These are phyloP conservation scores for Hysterangium stoloniferum DNA, from an alignment of 768 basidiomycete species.

Conservation along the genomic window DNA sequence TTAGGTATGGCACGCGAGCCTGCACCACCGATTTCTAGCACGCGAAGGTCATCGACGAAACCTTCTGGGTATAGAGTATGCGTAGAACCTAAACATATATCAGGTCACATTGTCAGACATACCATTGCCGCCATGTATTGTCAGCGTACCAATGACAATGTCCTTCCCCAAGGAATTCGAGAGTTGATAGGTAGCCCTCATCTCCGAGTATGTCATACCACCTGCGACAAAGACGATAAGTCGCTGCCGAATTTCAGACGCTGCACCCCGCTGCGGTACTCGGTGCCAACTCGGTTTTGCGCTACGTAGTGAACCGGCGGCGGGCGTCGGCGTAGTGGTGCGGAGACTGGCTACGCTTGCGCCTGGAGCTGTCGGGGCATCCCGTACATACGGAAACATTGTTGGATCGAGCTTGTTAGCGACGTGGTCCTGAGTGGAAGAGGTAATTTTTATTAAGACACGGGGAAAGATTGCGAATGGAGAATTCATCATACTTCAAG, in stretches of 20 bases:
- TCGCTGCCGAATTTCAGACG: conserved; percentile 54
- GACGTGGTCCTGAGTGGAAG: conserved; percentile 84
- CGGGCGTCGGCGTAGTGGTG: conserved; percentile 32
- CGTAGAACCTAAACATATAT: conserved; percentile 70
- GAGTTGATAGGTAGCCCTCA: conserved; percentile 79
- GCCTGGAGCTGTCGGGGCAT: conserved; percentile 51
- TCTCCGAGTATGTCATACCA: conserved; percentile 94
- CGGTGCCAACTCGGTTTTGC: conserved; percentile 88
- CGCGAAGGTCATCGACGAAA: conserved; percentile 82
- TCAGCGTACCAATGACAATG: conserved; percentile 72
- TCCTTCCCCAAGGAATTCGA: conserved; percentile 75
- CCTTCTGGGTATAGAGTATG: conserved; percentile 76
- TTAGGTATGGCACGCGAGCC: conserved; percentile 70
- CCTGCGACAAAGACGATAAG: conserved; percentile 88
- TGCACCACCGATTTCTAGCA: conserved; percentile 79
- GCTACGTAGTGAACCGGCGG: conserved; percentile 72
- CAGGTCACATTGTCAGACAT: background rate
- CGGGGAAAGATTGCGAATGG: background rate
- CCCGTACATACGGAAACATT: conserved; percentile 86
- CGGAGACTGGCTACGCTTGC: conserved; percentile 34
- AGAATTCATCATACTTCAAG: conserved; percentile 81
- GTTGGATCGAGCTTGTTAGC: conserved; percentile 67
- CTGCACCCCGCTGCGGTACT: conserved; percentile 46
- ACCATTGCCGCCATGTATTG: background rate
- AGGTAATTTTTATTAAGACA: conserved; percentile 5